A percentile compares a stretch with the other conserved stretches of the same genome.
These are phyloP conservation scores for Candida odintsovae DNA, from an alignment of 805 yeast species.

Conservation along the genomic window DNA sequence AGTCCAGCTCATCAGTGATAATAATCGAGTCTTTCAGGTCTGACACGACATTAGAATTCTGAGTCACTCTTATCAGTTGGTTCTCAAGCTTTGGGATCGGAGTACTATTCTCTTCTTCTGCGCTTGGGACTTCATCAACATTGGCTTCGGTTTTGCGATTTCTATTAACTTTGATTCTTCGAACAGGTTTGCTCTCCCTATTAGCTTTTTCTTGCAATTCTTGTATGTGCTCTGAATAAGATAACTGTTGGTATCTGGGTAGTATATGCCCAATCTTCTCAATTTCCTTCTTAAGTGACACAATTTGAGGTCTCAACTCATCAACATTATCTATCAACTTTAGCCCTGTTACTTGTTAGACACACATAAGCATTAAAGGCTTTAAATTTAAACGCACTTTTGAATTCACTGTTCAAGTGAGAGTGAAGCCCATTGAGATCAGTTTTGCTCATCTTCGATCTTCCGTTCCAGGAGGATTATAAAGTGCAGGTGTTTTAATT, in stretches of 20 bases:
- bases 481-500: too few relatives aligned
- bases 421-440: slow-evolving; percentile 1
- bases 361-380: neutral
- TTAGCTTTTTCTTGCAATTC: slow-evolving; percentile 4
- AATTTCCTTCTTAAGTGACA: slow-evolving; percentile 9
- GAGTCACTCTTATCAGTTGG: neutral
- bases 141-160: neutral
- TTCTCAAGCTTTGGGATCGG: neutral
- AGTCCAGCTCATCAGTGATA: neutral
- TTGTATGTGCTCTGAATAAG: slow-evolving; percentile 15
- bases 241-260: slow-evolving; percentile 17
- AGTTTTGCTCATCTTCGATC: neutral
- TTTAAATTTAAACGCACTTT: neutral
- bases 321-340: neutral
- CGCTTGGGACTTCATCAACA: neutral
- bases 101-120: neutral
- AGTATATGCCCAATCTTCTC: slow-evolving; percentile 14
- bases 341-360: neutral
- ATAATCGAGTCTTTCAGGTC: slow-evolving; percentile 9
- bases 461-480: neutral
- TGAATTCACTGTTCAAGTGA: slow-evolving; percentile 1
- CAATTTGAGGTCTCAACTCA: neutral
- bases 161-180: slow-evolving; percentile 10
- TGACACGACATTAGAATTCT: slow-evolving; percentile 3
- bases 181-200: neutral